A percentile compares a stretch with the other conserved stretches of the same genome.
Evolutionary conservation across 2,329 filamentous ascomycete genomes (phyloP).

Genomic region (Diplodia corticola): DNA sequence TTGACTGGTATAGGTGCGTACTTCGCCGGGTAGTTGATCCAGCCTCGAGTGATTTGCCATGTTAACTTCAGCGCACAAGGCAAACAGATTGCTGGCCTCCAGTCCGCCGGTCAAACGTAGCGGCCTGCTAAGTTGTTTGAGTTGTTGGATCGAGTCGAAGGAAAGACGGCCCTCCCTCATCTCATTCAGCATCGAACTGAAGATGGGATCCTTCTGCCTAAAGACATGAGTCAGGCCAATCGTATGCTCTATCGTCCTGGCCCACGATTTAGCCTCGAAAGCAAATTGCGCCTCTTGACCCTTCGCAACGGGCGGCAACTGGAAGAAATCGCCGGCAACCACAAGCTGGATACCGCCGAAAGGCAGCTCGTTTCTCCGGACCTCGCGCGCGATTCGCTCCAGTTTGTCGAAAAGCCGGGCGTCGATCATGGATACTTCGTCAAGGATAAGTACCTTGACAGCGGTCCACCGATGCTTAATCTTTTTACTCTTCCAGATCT

Average conservation of each 20-base stretch:
- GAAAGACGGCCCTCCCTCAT: slow-evolving; percentile 87
- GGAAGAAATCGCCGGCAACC: slow-evolving; percentile 97
- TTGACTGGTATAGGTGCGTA: slow-evolving; percentile 66
- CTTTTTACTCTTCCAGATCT: slow-evolving; percentile 85
- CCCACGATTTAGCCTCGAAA: slow-evolving; percentile 91
- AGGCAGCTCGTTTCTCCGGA: slow-evolving; percentile 86
- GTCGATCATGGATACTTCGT: slow-evolving; percentile 98
- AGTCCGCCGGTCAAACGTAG: slow-evolving; percentile 71
- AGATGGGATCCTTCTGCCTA: slow-evolving; percentile 86
- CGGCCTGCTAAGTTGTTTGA: slow-evolving; percentile 67
- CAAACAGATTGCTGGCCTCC: slow-evolving; percentile 88
- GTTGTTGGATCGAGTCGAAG: slow-evolving; percentile 72
- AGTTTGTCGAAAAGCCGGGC: slow-evolving; percentile 96
- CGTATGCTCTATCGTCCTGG: slow-evolving; percentile 88
- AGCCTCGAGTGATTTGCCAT: slow-evolving; percentile 77
- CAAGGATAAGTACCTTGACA: slow-evolving; percentile 84
- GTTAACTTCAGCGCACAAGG: slow-evolving; percentile 87
- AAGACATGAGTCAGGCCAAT: slow-evolving; percentile 95
- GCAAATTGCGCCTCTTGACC: slow-evolving; percentile 78
- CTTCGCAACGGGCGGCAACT: slow-evolving; percentile 90
- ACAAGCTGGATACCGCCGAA: slow-evolving; percentile 97
- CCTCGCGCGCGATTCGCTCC: slow-evolving; percentile 79
- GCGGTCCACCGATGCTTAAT: slow-evolving; percentile 85
- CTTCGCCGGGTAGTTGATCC: slow-evolving; percentile 66
- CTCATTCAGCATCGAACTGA: slow-evolving; percentile 95